Conservation (phyloP, 2,329 filamentous ascomycete genomes). For the Mariannaea elegans region DNA sequence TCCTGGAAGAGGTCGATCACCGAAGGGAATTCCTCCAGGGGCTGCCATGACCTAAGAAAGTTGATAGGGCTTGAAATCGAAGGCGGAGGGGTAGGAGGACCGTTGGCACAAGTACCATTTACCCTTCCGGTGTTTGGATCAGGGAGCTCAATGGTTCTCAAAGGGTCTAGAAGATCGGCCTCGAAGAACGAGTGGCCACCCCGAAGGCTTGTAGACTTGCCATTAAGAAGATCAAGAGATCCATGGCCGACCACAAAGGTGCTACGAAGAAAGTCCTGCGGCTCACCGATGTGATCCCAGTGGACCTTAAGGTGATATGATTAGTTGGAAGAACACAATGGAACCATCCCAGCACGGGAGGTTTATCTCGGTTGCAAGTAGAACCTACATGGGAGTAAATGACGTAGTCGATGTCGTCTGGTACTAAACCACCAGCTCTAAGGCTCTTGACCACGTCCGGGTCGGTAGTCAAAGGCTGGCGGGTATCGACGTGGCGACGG, state of each 20-base stretch:
- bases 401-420: slow-evolving; percentile 15
- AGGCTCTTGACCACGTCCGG: slow-evolving; percentile 5
- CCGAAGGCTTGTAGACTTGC: neutral
- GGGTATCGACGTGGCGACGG: slow-evolving; percentile 7
- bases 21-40: neutral
- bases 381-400: slow-evolving; percentile 17
- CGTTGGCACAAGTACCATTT: too few relatives aligned
- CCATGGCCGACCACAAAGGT: slow-evolving; percentile 19
- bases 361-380: too few relatives aligned
- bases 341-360: too few relatives aligned
- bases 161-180: slow-evolving; percentile 2
- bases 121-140: neutral
- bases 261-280: slow-evolving; percentile 15
- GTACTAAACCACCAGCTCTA: neutral
- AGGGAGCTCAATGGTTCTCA: slow-evolving; percentile 14
- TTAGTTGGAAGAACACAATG: too few relatives aligned
- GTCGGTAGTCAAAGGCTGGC: slow-evolving; percentile 8
- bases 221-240: slow-evolving; percentile 6
- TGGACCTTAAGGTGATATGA: neutral
- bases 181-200: slow-evolving; percentile 21
- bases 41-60: slow-evolving; percentile 2
- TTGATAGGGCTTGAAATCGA: too few relatives aligned
- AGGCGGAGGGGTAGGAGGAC: too few relatives aligned
- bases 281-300: slow-evolving; percentile 24
- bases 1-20: slow-evolving; percentile 19